Conservation (phyloP, 345 rosid species). For the Camelina neglecta region DNA sequence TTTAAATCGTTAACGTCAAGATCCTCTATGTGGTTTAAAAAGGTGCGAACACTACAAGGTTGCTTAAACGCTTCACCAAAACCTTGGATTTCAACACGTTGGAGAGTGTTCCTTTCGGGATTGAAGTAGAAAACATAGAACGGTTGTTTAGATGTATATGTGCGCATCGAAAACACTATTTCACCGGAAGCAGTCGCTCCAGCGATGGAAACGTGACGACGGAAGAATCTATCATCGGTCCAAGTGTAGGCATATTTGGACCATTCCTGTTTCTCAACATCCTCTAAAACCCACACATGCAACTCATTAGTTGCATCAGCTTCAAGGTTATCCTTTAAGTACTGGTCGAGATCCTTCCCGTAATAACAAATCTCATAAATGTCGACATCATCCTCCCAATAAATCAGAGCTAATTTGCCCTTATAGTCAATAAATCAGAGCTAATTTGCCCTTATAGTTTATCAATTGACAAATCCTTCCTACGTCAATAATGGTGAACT, state of each 20-base stretch:
- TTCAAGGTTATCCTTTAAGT: too few relatives aligned
- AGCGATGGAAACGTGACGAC: not conserved
- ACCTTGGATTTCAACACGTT: not conserved
- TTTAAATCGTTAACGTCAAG: not conserved
- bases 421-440: not conserved
- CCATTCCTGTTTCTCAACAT: not conserved
- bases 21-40: not conserved
- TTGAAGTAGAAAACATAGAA: constrained; percentile 1
- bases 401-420: too few relatives aligned
- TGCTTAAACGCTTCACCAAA: not conserved
- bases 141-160: not conserved
- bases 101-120: not conserved
- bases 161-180: not conserved
- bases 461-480: not conserved
- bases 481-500: not conserved
- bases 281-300: not conserved
- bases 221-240: not conserved
- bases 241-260: not conserved
- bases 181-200: not conserved
- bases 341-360: too few relatives aligned
- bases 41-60: not conserved
- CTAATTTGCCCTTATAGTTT: not conserved
- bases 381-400: not conserved
- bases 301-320: not conserved
- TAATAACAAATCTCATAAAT: too few relatives aligned